A percentile compares a stretch with the other conserved stretches of the same genome.
phyloP scores from a whole-genome alignment of 257 asterid genomes.

The Mitragyna speciosa region DNA sequence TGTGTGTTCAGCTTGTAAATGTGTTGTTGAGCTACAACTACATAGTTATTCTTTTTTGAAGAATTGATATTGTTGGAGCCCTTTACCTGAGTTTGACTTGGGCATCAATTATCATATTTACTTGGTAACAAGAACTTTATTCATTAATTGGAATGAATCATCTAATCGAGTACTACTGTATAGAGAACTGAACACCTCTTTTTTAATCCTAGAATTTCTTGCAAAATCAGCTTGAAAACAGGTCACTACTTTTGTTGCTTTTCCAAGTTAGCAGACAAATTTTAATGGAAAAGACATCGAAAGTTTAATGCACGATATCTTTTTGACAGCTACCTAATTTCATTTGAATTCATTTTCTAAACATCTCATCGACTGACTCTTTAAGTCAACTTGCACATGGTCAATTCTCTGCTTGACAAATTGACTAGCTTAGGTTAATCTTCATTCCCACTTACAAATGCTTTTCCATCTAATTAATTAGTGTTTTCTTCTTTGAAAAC shows the following conservation, averaged over 20 bases:
- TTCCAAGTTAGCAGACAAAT: constrained; percentile 4
- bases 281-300: constrained; percentile 9
- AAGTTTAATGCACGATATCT: background rate
- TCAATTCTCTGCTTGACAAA: background rate
- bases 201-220: background rate
- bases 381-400: background rate
- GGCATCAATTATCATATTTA: no score
- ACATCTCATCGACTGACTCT: no score
- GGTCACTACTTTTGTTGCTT: background rate
- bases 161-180: no score
- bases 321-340: background rate
- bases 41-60: background rate
- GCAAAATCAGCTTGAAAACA: background rate
- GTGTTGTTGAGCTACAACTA: background rate
- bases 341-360: background rate
- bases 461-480: background rate
- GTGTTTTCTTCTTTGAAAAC: background rate
- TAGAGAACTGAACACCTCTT: no score
- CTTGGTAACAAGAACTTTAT: no score
- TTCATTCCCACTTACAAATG: background rate
- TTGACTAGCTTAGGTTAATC: background rate
- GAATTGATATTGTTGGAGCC: background rate
- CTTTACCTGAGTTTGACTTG: background rate
- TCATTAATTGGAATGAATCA: no score
- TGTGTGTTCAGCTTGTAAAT: background rate